phyloP scores from a whole-genome alignment of 2,329 filamentous ascomycete species.

The Endothia cerciana region DNA sequence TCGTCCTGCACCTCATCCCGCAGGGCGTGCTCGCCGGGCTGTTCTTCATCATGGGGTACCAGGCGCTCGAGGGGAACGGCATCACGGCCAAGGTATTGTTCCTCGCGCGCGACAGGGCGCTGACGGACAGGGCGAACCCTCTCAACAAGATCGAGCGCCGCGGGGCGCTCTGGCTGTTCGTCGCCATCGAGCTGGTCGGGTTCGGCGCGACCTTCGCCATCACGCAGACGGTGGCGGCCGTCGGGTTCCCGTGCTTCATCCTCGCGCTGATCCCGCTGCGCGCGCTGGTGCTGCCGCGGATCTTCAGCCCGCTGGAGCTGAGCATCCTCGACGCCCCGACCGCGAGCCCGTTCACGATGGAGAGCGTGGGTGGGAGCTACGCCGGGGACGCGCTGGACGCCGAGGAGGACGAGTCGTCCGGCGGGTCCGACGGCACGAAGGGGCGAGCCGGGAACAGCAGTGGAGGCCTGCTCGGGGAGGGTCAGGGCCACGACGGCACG shows the following conservation, averaged over 20 bases:
- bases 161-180: conserved; percentile 71
- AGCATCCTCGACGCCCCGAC: conserved; percentile 71
- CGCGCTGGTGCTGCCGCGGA: conserved; percentile 63
- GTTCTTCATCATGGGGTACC: conserved; percentile 84
- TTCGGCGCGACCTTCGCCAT: conserved; percentile 83
- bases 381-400: conserved; percentile 34
- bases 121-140: conserved; percentile 65
- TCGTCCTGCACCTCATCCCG: conserved; percentile 76
- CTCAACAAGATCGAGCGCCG: conserved; percentile 65
- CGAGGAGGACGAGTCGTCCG: conserved; percentile 12
- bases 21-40: conserved; percentile 79
- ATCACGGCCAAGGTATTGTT: conserved; percentile 77
- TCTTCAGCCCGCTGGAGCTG: conserved; percentile 65
- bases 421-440: conserved; percentile 14
- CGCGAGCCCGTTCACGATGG: conserved; percentile 75
- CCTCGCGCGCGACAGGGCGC: conserved; percentile 63
- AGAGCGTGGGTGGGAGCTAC: conserved; percentile 70
- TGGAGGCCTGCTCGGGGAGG: conserved; percentile 22
- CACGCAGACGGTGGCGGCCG: conserved; percentile 78
- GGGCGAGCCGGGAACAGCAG: conserved; percentile 9
- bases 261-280: conserved; percentile 69
- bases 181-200: conserved; percentile 67
- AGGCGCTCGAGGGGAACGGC: conserved; percentile 76
- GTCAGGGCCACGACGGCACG: conserved; percentile 23
- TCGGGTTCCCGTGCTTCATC: conserved; percentile 79